phyloP scores from a whole-genome alignment of 2,329 filamentous ascomycete species.

The Acarospora socialis region DNA sequence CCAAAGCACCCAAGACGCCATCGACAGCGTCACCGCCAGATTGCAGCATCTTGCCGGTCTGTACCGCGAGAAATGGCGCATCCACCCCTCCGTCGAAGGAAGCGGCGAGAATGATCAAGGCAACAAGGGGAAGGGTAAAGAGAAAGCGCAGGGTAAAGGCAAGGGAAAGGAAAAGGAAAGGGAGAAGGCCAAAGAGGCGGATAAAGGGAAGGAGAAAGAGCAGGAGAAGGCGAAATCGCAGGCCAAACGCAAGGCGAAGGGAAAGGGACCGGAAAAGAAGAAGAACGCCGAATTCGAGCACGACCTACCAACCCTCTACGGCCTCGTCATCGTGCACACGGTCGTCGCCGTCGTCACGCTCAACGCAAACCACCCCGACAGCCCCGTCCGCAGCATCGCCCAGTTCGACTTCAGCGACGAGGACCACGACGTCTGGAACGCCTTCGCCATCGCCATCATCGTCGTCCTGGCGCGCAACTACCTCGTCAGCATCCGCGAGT shows the following conservation, averaged over 20 bases:
- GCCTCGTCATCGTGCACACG: constrained; percentile 38
- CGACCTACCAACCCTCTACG: constrained; percentile 37
- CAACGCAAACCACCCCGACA: constrained; percentile 25
- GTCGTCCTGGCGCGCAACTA: constrained; percentile 39
- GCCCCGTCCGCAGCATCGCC: constrained; percentile 29
- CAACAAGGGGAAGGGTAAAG: neutral
- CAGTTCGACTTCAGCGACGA: constrained; percentile 39
- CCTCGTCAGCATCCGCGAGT: too few relatives aligned
- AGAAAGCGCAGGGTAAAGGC: neutral
- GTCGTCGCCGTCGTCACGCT: constrained; percentile 40
- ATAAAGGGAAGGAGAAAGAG: neutral
- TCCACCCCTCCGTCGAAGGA: constrained; percentile 6
- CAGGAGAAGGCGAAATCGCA: neutral
- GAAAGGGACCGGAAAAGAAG: constrained; percentile 6
- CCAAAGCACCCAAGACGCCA: constrained; percentile 26
- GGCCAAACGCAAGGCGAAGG: neutral
- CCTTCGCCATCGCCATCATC: constrained; percentile 41
- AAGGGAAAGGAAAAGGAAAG: constrained; percentile 8
- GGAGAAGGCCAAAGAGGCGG: neutral
- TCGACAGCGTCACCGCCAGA: constrained; percentile 29
- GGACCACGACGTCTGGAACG: constrained; percentile 47
- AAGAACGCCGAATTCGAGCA: constrained; percentile 10
- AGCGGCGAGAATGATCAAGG: neutral
- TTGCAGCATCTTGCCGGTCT: constrained; percentile 29
- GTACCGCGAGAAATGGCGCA: constrained; percentile 24